Evolutionary conservation across 2,329 filamentous ascomycete genomes (phyloP), one percentile per base, ranked within the genome.

Genomic region (Lachnellula hyalina): DNA sequence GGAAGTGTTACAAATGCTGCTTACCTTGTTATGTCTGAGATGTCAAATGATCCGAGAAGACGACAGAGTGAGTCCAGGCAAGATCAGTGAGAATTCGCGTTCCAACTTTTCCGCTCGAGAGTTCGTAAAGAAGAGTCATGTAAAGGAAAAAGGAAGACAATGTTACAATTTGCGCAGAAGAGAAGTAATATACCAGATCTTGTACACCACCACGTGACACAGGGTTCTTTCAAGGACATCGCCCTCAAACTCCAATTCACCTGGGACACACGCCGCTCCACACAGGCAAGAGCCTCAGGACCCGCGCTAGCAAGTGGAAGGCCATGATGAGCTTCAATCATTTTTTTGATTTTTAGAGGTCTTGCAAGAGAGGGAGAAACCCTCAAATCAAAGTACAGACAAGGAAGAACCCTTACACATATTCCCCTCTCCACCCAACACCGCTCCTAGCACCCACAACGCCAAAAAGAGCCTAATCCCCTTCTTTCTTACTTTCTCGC

Each of bases 381-480:
- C 46, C 65, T 21, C 2, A 21, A 21, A 21, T 21, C 64, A 49
- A 68, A 69, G 5, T 47, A 41, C 1, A 66, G 67, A 51, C 65
- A 68, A 42, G 67, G 46, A 34, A 64, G 7, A 69, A 3, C 66
- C 67, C 7, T 61, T 56, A 48, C 69, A 66, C 4, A 60, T 40
- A 34, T 65, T 51, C 2, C 61, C 60, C 14, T 64, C 14, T 64
- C 46, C 42, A 58, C 50, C 36, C 59, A 47, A 11, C 65, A 47
- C 28, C 65, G 59, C 2, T 47, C 49, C 8, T 36, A 57, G 17
- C 66, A 52, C 57, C 68, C 67, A 69, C 1, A 68, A 52, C 45
- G 53, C 49, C 19, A 67, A 49, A 44, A 69, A 53, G 32, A 58
- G 56, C 34, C 56, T 52, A 25, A 63, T 56, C 19, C 69, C 67